phyloP scores from a whole-genome alignment of 2,329 filamentous ascomycete genomes.

The Beauveria scarabaeidicola region DNA sequence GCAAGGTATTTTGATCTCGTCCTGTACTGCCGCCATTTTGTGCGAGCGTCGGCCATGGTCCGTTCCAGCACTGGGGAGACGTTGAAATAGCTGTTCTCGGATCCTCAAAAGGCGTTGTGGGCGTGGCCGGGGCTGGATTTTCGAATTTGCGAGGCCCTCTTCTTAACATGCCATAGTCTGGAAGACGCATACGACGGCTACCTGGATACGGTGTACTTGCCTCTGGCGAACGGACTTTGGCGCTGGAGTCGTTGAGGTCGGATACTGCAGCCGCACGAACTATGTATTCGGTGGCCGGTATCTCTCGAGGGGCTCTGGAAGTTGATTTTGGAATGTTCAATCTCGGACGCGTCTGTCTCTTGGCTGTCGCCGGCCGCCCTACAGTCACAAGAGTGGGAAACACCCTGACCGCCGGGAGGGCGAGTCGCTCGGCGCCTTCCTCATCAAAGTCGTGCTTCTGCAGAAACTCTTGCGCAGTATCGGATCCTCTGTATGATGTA shows the following conservation, averaged over 20 bases:
- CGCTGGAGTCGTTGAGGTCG: neutral
- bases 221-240: neutral
- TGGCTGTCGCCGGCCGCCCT: neutral
- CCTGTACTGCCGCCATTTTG: neutral
- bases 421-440: neutral
- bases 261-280: neutral
- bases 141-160: too few relatives aligned
- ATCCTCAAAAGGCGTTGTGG: neutral
- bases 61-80: neutral
- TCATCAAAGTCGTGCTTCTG: neutral
- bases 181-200: neutral
- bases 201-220: neutral
- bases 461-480: neutral
- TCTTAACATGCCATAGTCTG: neutral
- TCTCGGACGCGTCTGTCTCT: neutral
- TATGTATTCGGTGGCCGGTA: neutral
- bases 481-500: neutral
- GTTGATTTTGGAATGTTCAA: neutral
- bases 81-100: neutral
- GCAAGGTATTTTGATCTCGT: neutral
- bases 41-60: neutral
- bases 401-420: neutral
- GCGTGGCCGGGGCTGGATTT: neutral
- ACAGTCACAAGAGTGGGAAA: neutral
- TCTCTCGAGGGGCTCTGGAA: neutral